phyloP scores from a whole-genome alignment of 2,329 filamentous ascomycete genomes.

The Drechslerella dactyloides region DNA sequence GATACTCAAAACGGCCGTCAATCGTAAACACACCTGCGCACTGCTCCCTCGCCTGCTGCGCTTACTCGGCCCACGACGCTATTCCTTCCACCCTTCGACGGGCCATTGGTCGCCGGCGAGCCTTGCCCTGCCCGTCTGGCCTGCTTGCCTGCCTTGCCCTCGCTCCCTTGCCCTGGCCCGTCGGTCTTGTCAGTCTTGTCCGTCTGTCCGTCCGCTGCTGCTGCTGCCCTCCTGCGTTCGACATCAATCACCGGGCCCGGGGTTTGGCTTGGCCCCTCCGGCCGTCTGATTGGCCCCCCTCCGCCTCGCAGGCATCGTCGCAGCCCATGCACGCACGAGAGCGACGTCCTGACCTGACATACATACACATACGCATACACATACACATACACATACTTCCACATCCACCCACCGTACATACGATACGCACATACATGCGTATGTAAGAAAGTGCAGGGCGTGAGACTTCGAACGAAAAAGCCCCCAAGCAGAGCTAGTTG shows the following conservation, averaged over 20 bases:
- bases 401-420: neutral
- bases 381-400: neutral
- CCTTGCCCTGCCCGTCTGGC: no score
- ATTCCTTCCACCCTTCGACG: constrained; percentile 37
- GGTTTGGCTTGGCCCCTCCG: constrained; percentile 16
- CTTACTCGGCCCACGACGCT: constrained; percentile 20
- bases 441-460: no score
- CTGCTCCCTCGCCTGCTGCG: constrained; percentile 21
- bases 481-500: neutral
- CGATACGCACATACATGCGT: no score
- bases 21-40: constrained; percentile 19
- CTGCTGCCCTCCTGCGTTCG: constrained; percentile 48
- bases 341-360: neutral
- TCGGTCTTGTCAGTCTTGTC: no score
- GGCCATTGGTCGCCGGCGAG: constrained; percentile 32
- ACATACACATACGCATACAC: neutral
- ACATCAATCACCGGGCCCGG: constrained; percentile 20
- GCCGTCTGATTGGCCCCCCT: constrained; percentile 35
- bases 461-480: no score
- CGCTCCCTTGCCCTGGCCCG: no score
- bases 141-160: no score
- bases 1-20: constrained; percentile 7
- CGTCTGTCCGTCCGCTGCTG: no score
- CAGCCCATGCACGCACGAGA: neutral
- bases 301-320: neutral